Conservation (phyloP, 2,329 filamentous ascomycete species). For the Alternaria incomplexa region DNA sequence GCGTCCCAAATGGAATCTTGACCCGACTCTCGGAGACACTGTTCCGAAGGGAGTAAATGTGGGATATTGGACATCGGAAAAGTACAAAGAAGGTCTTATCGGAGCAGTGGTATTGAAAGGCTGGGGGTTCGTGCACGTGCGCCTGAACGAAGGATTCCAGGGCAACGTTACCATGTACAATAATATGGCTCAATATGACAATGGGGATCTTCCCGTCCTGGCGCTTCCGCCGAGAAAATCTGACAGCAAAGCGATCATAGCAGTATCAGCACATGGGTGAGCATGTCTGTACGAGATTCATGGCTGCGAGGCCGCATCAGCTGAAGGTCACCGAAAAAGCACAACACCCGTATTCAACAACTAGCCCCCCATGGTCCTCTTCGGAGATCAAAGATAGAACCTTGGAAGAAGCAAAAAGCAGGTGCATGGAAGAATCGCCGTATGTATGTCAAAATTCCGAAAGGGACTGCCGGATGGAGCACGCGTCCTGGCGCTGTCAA, state of each 20-base stretch:
- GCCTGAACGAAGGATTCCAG: not conserved
- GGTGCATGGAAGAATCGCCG: not conserved
- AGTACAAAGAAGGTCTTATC: not conserved
- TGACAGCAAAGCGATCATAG: not conserved
- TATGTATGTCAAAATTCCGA: not conserved
- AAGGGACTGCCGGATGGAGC: not conserved
- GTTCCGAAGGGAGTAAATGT: not conserved
- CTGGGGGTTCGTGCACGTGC: not conserved
- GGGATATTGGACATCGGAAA: not conserved
- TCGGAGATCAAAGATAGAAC: not conserved
- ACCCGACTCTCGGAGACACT: not conserved
- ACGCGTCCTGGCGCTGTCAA: not conserved
- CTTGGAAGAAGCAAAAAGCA: not conserved
- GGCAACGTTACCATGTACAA: not conserved
- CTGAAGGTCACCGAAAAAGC: not conserved
- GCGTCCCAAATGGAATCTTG: not conserved
- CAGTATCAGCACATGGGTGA: not conserved
- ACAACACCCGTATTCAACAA: not conserved
- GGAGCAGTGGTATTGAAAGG: not conserved
- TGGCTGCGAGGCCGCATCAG: not conserved
- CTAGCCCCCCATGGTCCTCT: not conserved
- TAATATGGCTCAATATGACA: not conserved
- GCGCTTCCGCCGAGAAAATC: conserved; percentile 4
- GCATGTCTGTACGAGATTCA: not conserved
- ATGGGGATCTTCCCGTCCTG: conserved; percentile 8